Evolutionary conservation across 345 rosid species (phyloP).

Genomic region (Jatropha curcas): DNA sequence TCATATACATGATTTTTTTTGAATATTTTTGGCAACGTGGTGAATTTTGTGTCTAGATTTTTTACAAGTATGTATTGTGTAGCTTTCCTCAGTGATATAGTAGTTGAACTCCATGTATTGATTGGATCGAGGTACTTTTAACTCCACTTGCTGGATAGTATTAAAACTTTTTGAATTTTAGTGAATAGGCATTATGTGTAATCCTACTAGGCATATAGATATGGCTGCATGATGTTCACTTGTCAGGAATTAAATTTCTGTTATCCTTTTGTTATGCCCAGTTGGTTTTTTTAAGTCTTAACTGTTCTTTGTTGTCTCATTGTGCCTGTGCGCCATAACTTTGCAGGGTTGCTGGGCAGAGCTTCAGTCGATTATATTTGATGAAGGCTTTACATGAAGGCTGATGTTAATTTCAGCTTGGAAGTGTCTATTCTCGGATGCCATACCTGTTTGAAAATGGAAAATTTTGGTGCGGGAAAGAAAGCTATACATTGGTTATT

Average conservation of each 20-base stretch:
- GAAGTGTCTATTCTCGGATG: neutral
- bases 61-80: too few relatives aligned
- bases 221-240: neutral
- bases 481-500: neutral
- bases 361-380: constrained; percentile 77
- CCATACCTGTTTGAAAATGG: neutral
- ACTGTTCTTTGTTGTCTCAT: neutral
- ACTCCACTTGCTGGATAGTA: too few relatives aligned
- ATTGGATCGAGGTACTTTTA: neutral
- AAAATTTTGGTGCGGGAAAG: neutral
- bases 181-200: neutral
- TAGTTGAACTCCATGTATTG: neutral
- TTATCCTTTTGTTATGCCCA: neutral
- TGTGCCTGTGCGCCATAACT: neutral
- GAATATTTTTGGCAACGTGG: neutral
- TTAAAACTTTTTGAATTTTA: neutral
- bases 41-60: neutral
- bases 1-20: neutral
- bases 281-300: neutral
- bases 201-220: too few relatives aligned
- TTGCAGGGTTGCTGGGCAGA: constrained; percentile 95
- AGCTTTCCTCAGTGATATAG: neutral
- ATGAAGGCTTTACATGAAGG: constrained; percentile 84
- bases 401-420: constrained; percentile 25
- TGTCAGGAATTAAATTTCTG: neutral